A percentile compares a stretch with the other conserved stretches of the same genome.
phyloP scores from a whole-genome alignment of 148 eudicot genomes.

The Gaultheria prostrata region DNA sequence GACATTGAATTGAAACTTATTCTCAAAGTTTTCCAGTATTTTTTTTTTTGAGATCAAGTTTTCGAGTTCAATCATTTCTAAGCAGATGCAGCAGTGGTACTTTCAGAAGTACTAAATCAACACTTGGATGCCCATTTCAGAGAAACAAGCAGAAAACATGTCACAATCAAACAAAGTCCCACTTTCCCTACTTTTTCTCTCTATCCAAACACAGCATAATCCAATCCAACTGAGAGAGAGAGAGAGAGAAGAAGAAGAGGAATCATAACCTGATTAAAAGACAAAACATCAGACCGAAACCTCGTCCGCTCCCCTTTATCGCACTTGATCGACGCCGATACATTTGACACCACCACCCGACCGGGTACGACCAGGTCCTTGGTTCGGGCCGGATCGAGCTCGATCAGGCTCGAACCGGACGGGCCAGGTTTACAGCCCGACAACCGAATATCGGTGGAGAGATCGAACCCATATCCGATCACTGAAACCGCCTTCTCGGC shows the following conservation, averaged over 20 bases:
- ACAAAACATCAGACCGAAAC: conserved; percentile 77
- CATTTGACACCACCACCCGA: conserved; percentile 54
- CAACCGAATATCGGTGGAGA: conserved; percentile 59
- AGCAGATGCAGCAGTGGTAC: background rate
- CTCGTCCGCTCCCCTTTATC: conserved; percentile 95
- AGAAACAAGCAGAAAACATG: background rate
- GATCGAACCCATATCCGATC: conserved; percentile 80
- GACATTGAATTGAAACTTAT: background rate
- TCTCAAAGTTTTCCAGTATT: background rate
- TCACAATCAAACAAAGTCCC: background rate
- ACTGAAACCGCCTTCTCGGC: conserved; percentile 84
- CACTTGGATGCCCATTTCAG: background rate
- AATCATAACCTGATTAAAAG: conserved; percentile 63
- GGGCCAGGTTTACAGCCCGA: conserved; percentile 68
- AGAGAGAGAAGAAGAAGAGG: background rate
- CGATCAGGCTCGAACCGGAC: conserved; percentile 57
- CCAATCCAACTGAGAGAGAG: background rate
- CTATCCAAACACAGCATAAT: background rate
- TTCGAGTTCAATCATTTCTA: background rate
- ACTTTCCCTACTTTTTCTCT: background rate
- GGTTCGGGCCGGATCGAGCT: conserved; percentile 40
- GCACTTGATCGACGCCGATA: conserved; percentile 62
- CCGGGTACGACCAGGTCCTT: conserved; percentile 76
- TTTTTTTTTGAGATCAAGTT: too few relatives aligned
- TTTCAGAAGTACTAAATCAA: too few relatives aligned